Evolutionary conservation across 2,329 filamentous ascomycete species (phyloP), one percentile per base, ranked within the genome.

Genomic region (Pseudogymnoascus destructans): DNA sequence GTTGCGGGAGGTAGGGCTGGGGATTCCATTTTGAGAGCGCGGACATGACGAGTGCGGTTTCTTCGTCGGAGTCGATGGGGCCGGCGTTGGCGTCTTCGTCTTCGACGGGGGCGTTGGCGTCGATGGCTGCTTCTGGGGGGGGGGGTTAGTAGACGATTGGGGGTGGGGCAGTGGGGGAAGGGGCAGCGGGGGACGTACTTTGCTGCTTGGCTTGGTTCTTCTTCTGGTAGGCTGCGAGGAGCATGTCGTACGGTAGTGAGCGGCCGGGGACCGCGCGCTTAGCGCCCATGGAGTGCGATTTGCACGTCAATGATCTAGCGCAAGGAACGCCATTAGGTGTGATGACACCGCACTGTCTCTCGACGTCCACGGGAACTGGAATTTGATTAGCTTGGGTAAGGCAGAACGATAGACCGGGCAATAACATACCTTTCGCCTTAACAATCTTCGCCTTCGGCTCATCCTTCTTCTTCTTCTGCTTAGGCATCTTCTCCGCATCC

Each of bases 131-230:
- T 74, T 96, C 89, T 93, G 70, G 59, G 49, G n/a, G 49, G n/a
- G 42, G 38, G 3, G 49, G 55, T 65, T 58, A 66, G 65, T 64
- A 5, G 1, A 25, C n/a, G n/a, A n/a, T n/a, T 4, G 23, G 23
- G 23, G 5, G 23, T 54, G 36, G 49, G 57, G 40, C 52, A 15
- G 56, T 42, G 36, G 61, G 55, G 15, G 61, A 54, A 58, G 27
- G 46, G 15, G 21, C 9, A 54, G 21, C 36, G 15, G 25, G 32
- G 42, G 17, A 79, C 85, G 73, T 77, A 91, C 89, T 95, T 72
- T 97, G 93, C 74, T 95, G 89, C 68, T 95, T 95, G 19, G 93
- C 93, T 71, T 97, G 93, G 67, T 98, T 98, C 77, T 96, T 97
- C 79, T 97, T 96, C 71, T 93, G 88, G 67, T 93, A 93, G 6